Evolutionary conservation across 2,329 filamentous ascomycete species (phyloP), one percentile per base, ranked within the genome.

Genomic region (Stylonectria norvegica): DNA sequence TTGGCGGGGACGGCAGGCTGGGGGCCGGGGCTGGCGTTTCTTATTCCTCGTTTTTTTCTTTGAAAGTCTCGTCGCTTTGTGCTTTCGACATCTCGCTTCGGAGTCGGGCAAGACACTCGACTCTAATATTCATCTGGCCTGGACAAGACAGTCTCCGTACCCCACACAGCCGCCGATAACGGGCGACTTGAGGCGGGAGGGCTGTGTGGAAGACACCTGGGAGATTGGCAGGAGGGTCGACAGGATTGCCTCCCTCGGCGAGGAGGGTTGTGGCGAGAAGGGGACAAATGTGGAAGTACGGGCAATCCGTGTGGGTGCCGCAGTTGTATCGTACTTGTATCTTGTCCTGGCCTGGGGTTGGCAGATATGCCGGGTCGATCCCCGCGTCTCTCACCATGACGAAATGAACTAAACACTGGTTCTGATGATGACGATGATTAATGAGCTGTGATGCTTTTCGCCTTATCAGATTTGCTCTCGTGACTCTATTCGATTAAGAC

Each of bases 201-300:
- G 12, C 12, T 25, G 22, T 25, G 22, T 25, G 27, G 27, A 25
- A 25, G 22, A 25, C 22, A 25, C 34, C 28, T 19, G 40, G 42
- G 40, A 56, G 53, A 53, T 55, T 55, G 53, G 53, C 44, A 52
- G 45, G 52, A 52, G n/a, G n/a, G n/a, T 45, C 31, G 40, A 29
- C 39, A 44, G 15, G 20, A 25, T 7, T 7, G 27, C 31, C 25
- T 10, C 19, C 5, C 42, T 52, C 48, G 42, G 45, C 45, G 38
- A 36, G 34, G 44, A 29, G 31, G 44, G 43, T 19, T 17, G 20
- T 38, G 32, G 38, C 25, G 20, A 23, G 17, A 34, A 41, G 17
- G 28, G 19, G 42, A n/a, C n/a, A n/a, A n/a, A n/a, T n/a, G n/a
- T n/a, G n/a, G 28, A 30, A 25, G 42, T 23, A 31, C 37, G 18